Evolutionary conservation across 768 basidiomycete genomes (phyloP), one percentile per base, ranked within the genome.

Genomic region (Rhodosporidiobolus odoratus): DNA sequence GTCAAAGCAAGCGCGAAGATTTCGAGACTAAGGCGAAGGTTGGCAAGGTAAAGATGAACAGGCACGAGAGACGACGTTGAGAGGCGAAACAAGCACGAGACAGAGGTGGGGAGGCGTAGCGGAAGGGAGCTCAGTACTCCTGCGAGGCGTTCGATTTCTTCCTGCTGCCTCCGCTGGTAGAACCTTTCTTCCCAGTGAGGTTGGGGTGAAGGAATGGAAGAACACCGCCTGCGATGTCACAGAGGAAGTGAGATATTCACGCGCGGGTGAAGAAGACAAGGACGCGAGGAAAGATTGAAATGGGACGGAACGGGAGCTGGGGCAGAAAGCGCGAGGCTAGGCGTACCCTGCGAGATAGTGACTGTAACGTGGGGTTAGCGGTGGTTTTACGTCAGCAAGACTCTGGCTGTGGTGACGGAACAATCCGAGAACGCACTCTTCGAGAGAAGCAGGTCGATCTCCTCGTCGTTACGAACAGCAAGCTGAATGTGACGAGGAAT

Each of bases 401-500:
- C 43, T n/a, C n/a, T n/a, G n/a, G n/a, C n/a, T n/a, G n/a, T n/a
- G n/a, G n/a, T n/a, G n/a, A n/a, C n/a, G n/a, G n/a, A 9, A 25
- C 10, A 23, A 10, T n/a, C 10, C 48, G 21, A 50, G 48, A 8
- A 27, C 8, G 48, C 8, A 23, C 10, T 25, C 21, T 23, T 23
- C 48, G 48, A n/a, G 48, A 50, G 48, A 8, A 50, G 48, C 21
- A 17, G 48, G 48, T 50, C 48, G 48, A 50, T 8, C 78, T 97
- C 94, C 79, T 96, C 92, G 80, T 98, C 94, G 48, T 94, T 94
- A 72, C 92, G 89, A 74, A 88, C 87, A 62, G 88, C 87, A 58
- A 88, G 84, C 78, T 88, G 88, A 60, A 88, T 79, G 80, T 88
- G 87, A 78, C 88, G 85, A 66, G 91, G 91, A 19, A 87, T 86